Base-by-base conservation (phyloP, 1,284 basidiomycete species). In the Golubevia sp. region DNA sequence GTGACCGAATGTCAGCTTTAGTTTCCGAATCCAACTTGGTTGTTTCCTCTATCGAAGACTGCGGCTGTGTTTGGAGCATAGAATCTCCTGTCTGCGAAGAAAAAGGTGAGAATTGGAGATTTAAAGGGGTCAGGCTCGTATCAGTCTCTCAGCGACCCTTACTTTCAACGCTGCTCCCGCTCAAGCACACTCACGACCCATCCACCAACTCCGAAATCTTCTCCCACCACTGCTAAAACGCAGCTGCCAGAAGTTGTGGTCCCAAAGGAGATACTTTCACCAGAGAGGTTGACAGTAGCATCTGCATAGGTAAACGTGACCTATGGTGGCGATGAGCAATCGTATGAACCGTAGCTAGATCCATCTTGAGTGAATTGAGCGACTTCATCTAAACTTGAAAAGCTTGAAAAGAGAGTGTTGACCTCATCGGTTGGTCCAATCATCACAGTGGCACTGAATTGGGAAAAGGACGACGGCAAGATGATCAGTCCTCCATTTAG, bases 391-490 rank as follows among this genome's bases (percentile, higher is more conserved):
- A 30, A 53, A 15, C 51, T 53, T 8, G 51, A 25, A 15, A n/a
- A 49, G 18, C 48, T n/a, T 7, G 8, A 6, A 34, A 49, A 58
- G 30, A 58, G n/a, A 34, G 23, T 58, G 48, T 58, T 24, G 48
- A 34, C 56, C 15, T 48, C 25, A 21, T 49, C 27, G n/a, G 38
- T 49, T 20, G 56, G 56, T 23, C 27, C 56, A 11, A 58, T 34
- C n/a, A 58, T 44, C 7, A 58, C 24, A 13, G 56, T 48, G 24
- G 56, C 48, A 27, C 56, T 44, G 38, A n/a, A n/a, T n/a, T n/a
- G n/a, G n/a, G n/a, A n/a, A n/a, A n/a, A n/a, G n/a, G n/a, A n/a
- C n/a, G n/a, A n/a, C n/a, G n/a, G n/a, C n/a, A n/a, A n/a, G n/a
- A n/a, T n/a, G n/a, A n/a, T n/a, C n/a, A n/a, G n/a, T n/a, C n/a